These are phyloP conservation scores for Helichrysum umbraculigerum DNA, from an alignment of 129 eudicot species.

Conservation along the genomic window DNA sequence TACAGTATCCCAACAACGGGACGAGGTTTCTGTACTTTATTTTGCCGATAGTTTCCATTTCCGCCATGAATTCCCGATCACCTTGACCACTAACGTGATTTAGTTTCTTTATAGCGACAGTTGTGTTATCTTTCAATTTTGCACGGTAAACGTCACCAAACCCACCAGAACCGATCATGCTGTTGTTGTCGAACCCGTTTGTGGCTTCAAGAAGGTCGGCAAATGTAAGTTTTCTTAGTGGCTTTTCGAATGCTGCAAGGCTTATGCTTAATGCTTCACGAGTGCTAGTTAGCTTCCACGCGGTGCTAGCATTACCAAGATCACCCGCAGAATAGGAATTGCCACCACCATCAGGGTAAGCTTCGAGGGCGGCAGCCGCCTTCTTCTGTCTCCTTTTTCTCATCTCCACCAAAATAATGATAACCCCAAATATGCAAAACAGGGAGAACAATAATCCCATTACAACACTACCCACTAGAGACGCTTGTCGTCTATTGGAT, in stretches of 20 bases:
- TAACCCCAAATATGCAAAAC: conserved; percentile 80
- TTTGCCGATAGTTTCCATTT: conserved; percentile 97
- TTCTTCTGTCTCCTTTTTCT: conserved; percentile 66
- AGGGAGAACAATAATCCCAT: conserved; percentile 84
- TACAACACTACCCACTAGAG: conserved; percentile 87
- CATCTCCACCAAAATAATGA: conserved; percentile 60
- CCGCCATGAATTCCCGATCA: conserved; percentile 93
- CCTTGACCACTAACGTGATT: conserved; percentile 97
- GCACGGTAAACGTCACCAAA: conserved; percentile 97
- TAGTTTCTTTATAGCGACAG: conserved; percentile 91
- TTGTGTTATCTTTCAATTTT: conserved; percentile 72
- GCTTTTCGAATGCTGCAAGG: conserved; percentile 81
- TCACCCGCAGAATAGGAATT: conserved; percentile 65
- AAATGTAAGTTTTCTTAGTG: conserved; percentile 83
- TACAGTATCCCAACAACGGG: conserved; percentile 87
- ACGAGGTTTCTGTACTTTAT: conserved; percentile 93
- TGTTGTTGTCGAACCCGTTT: conserved; percentile 75
- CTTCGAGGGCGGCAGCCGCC: conserved; percentile 73
- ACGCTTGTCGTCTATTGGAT: conserved; percentile 65
- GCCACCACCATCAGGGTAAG: conserved; percentile 53
- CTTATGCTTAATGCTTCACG: conserved; percentile 87
- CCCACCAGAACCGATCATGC: conserved; percentile 84
- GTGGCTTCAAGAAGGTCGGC: conserved; percentile 96
- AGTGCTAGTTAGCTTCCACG: conserved; percentile 78
- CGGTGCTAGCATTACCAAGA: conserved; percentile 44